phyloP scores from a whole-genome alignment of 2,329 filamentous ascomycete genomes.

The Cercospora sp. region DNA sequence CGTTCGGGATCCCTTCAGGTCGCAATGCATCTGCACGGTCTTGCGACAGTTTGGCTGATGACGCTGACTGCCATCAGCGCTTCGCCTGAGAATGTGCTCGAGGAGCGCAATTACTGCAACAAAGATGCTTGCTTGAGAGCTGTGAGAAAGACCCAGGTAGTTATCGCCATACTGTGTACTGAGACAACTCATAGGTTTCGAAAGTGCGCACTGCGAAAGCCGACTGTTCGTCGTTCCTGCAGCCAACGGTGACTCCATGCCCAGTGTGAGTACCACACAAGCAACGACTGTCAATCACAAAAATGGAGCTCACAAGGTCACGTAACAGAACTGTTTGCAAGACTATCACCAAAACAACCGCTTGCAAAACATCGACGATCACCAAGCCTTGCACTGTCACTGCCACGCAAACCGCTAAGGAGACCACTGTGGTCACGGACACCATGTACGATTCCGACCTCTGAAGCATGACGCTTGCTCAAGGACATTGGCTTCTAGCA shows the following conservation, averaged over 20 bases:
- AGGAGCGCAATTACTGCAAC: neutral
- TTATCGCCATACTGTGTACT: neutral
- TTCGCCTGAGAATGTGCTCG: neutral
- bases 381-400: neutral
- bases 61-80: neutral
- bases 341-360: neutral
- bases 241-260: neutral
- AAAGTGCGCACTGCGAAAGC: neutral
- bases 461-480: neutral
- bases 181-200: neutral
- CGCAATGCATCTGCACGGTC: neutral
- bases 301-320: neutral
- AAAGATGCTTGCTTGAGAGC: neutral
- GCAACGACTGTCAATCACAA: neutral
- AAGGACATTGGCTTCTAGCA: neutral
- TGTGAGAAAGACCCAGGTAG: neutral
- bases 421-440: neutral
- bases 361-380: neutral
- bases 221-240: neutral
- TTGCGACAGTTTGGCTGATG: neutral
- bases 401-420: neutral
- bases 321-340: neutral
- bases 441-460: neutral
- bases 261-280: neutral
- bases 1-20: neutral